Conservation (phyloP, 2,329 filamentous ascomycete genomes). For the Penicillium sp. region DNA sequence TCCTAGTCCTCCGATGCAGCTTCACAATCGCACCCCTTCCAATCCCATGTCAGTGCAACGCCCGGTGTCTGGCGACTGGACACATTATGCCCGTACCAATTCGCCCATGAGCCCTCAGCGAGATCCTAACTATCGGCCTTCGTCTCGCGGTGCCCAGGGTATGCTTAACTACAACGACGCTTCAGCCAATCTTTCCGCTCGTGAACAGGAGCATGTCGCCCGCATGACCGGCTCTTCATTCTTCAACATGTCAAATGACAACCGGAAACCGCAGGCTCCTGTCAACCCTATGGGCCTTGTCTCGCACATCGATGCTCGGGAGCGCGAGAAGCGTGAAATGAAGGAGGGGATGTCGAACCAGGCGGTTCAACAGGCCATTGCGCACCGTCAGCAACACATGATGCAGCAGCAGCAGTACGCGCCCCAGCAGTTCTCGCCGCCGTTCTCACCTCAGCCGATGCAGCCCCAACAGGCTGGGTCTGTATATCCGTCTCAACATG, state of each 20-base stretch:
- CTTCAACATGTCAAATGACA: slow-evolving; percentile 61
- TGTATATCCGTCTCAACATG: slow-evolving; percentile 19
- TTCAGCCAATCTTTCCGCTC: slow-evolving; percentile 68
- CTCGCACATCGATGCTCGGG: slow-evolving; percentile 73
- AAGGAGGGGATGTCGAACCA: slow-evolving; percentile 67
- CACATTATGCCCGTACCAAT: slow-evolving; percentile 30
- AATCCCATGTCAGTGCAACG: slow-evolving; percentile 40
- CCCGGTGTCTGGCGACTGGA: slow-evolving; percentile 41
- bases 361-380: slow-evolving; percentile 70
- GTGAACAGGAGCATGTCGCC: slow-evolving; percentile 86
- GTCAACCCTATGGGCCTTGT: slow-evolving; percentile 62
- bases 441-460: neutral
- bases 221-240: slow-evolving; percentile 75
- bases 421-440: neutral
- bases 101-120: slow-evolving; percentile 32
- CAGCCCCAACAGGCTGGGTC: slow-evolving; percentile 15
- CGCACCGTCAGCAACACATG: slow-evolving; percentile 60
- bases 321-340: slow-evolving; percentile 71
- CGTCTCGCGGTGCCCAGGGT: slow-evolving; percentile 58
- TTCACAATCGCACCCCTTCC: slow-evolving; percentile 61
- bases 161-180: slow-evolving; percentile 52
- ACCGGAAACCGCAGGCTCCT: slow-evolving; percentile 50
- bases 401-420: slow-evolving; percentile 40
- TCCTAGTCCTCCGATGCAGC: slow-evolving; percentile 54
- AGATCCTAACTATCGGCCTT: slow-evolving; percentile 30